Evolutionary conservation across 2,329 filamentous ascomycete genomes (phyloP).

Genomic region (Phoma sp.): DNA sequence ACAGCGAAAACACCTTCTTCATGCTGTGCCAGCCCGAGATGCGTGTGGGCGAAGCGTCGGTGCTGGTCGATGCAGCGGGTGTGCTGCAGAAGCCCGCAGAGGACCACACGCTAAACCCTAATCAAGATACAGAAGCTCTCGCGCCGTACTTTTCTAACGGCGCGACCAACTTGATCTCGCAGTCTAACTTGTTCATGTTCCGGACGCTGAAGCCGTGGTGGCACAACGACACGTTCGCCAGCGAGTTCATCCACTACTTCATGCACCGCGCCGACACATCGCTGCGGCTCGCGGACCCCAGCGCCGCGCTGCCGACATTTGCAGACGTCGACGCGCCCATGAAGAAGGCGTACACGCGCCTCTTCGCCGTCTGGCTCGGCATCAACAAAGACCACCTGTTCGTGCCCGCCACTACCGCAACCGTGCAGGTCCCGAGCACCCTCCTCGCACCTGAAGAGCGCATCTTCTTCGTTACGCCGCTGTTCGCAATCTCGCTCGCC

Average conservation of each 20-base stretch:
- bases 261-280: slow-evolving; percentile 41
- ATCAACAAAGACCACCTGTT: slow-evolving; percentile 53
- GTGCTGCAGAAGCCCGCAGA: slow-evolving; percentile 17
- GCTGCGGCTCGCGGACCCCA: slow-evolving; percentile 45
- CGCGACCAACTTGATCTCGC: slow-evolving; percentile 24
- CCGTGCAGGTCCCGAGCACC: slow-evolving; percentile 13
- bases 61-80: not conserved
- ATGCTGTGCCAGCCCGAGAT: slow-evolving; percentile 27
- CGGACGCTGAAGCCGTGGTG: slow-evolving; percentile 33
- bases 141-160: slow-evolving; percentile 24
- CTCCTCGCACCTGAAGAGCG: slow-evolving; percentile 43
- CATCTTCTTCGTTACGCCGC: slow-evolving; percentile 57
- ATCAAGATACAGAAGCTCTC: not conserved
- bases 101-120: not conserved
- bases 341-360: slow-evolving; percentile 38
- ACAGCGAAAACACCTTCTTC: slow-evolving; percentile 1
- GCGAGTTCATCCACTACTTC: slow-evolving; percentile 59
- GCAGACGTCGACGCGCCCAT: slow-evolving; percentile 31
- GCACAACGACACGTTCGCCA: slow-evolving; percentile 58
- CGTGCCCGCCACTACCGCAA: slow-evolving; percentile 7
- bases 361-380: slow-evolving; percentile 54
- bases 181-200: slow-evolving; percentile 29
- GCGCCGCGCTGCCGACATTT: slow-evolving; percentile 41
- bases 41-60: slow-evolving; percentile 28
- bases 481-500: slow-evolving; percentile 54